Conservation (phyloP, 345 rosid species). For the Heritiera fomes region DNA sequence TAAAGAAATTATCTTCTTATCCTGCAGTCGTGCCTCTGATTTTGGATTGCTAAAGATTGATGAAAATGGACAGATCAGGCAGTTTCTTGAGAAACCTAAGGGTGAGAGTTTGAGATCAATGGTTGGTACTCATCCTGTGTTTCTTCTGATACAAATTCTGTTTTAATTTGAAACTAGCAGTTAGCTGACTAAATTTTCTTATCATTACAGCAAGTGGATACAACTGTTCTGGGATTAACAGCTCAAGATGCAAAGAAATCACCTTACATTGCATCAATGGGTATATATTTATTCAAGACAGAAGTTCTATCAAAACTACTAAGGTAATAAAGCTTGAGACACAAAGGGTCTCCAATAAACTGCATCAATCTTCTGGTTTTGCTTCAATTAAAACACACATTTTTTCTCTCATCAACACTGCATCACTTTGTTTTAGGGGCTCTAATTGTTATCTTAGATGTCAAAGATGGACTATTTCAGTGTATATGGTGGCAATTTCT, state of each 20-base stretch:
- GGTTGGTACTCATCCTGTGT: conserved; percentile 40
- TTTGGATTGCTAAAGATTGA: conserved; percentile 79
- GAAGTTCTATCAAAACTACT: conserved; percentile 68
- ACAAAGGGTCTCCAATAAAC: neutral
- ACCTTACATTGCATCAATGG: conserved; percentile 90
- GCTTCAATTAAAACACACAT: neutral
- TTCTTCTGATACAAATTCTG: neutral
- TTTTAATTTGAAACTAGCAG: conserved; percentile 1
- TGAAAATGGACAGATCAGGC: conserved; percentile 54
- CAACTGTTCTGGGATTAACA: conserved; percentile 60
- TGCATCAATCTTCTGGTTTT: neutral
- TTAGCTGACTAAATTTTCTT: neutral
- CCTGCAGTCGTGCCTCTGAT: conserved; percentile 70
- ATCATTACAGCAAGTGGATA: conserved; percentile 60
- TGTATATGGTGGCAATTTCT: neutral
- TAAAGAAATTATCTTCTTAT: conserved; percentile 15
- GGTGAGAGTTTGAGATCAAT: conserved; percentile 66
- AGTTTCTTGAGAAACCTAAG: conserved; percentile 74
- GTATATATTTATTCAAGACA: conserved; percentile 75
- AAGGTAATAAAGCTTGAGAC: conserved; percentile 31
- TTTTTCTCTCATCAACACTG: neutral
- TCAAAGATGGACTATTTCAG: neutral
- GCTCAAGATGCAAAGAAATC: conserved; percentile 51
- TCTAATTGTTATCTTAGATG: neutral
- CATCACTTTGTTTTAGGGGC: neutral